Evolutionary conservation across 73 alveolate species (phyloP).

Genomic region (Durusdinium trenchii): DNA sequence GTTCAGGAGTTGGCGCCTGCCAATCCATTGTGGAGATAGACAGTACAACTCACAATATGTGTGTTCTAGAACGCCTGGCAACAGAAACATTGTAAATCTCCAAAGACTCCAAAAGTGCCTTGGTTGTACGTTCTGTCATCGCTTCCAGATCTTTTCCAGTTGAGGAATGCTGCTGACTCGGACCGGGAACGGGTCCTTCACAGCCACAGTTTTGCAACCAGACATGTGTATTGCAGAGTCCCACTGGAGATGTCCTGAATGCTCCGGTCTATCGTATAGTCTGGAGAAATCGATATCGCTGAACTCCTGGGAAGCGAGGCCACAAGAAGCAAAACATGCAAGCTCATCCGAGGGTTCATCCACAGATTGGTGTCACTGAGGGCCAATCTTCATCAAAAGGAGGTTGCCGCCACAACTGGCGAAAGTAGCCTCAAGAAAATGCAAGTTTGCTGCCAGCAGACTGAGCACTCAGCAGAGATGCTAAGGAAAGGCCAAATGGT

Average conservation of each 20-base stretch:
- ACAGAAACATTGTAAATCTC: background rate
- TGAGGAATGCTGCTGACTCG: too few species aligned
- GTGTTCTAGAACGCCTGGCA: too few species aligned
- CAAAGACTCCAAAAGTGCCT: background rate
- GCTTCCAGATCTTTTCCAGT: background rate
- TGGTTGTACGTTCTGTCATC: background rate
- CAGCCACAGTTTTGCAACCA: background rate
- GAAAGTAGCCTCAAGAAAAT: slow-evolving; percentile 32
- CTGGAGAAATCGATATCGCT: slow-evolving; percentile 49
- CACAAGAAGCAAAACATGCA: background rate
- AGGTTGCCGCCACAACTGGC: background rate
- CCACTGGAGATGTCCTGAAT: slow-evolving; percentile 63
- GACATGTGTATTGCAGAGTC: background rate
- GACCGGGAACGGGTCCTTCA: too few species aligned
- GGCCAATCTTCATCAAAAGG: background rate
- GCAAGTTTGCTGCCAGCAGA: too few species aligned
- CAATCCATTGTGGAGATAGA: too few species aligned
- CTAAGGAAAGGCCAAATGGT: too few species aligned
- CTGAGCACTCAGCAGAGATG: too few species aligned
- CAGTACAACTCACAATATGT: too few species aligned
- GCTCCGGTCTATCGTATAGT: slow-evolving; percentile 61
- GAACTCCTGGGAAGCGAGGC: background rate
- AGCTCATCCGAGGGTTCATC: background rate
- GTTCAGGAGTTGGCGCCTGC: too few species aligned
- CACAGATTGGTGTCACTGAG: background rate